Base-by-base conservation (phyloP, 2,329 filamentous ascomycete species). In the Truncatella angustata region DNA sequence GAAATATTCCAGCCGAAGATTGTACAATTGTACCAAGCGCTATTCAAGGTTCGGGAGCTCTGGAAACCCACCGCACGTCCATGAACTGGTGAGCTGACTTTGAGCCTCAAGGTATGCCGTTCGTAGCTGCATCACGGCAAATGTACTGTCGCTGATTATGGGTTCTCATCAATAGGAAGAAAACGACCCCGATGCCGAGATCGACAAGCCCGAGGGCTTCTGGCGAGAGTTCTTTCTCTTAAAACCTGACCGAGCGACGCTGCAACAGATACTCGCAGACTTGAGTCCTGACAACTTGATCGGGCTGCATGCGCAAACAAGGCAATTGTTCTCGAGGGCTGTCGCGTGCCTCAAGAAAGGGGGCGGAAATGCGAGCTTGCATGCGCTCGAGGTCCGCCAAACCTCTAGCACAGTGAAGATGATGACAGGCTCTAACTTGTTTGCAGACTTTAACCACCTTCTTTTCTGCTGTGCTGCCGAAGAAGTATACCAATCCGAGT, bases 161-260 rank as follows among this genome's bases (percentile, higher is more conserved):
- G 59, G 51, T n/a, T 43, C 60, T 54, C 50, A 52, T 54, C 63
- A 58, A 63, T 63, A 69, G 64, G 68, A 88, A 73, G 83, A 87
- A 35, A 47, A 54, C 58, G 81, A 85, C 50, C 80, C 88, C 55
- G 81, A 84, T 54, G 71, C 76, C 48, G 81, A 84, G 54, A 71
- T 76, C 47, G 87, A 91, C 24, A 87, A 87, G 56, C 82, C 90
- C 1, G 91, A 96, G 55, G 93, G 91, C 39, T 99, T 97, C 73
- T 99, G 94, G 94, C 81, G 84, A 59, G 94, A 97, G 71, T 91
- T 99, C 73, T 99, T 99, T 70, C 80, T 99, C 34, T 78, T 97
- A 53, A 86, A 85, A 57, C 92, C 93, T 20, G 91, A 97, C 66
- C 80, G 83, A 50, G 69, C 77, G 4, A 81, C 84, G 45, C 74